phyloP scores from a whole-genome alignment of 768 basidiomycete genomes.

The Mycena olivaceomarginata region DNA sequence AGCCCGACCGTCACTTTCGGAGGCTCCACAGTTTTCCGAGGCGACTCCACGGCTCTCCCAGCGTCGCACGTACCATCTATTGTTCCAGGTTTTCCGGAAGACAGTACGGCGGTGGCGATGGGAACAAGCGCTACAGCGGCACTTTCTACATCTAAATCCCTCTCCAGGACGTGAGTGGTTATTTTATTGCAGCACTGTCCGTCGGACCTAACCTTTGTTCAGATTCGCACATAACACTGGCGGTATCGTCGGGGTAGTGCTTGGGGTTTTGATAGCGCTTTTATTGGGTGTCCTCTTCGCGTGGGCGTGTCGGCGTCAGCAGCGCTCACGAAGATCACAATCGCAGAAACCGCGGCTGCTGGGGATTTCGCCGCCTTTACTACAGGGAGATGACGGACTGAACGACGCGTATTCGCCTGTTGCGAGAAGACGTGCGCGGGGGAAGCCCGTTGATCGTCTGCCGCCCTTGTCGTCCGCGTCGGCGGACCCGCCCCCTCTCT shows the following conservation, averaged over 20 bases:
- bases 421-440: background rate
- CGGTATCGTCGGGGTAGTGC: conserved; percentile 61
- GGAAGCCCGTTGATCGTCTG: background rate
- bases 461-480: conserved; percentile 18
- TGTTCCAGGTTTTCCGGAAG: background rate
- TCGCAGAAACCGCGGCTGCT: background rate
- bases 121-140: conserved; percentile 1
- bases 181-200: background rate
- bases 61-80: conserved; percentile 12
- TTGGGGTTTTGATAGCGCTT: conserved; percentile 53
- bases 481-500: background rate
- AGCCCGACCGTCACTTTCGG: background rate
- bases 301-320: conserved; percentile 50
- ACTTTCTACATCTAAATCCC: conserved; percentile 10
- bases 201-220: background rate
- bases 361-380: conserved; percentile 33
- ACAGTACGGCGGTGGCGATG: background rate
- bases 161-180: conserved; percentile 22
- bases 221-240: conserved; percentile 62
- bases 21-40: background rate
- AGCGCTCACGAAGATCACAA: background rate
- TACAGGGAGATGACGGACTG: conserved; percentile 17
- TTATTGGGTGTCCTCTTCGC: conserved; percentile 53
- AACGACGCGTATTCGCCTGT: conserved; percentile 33
- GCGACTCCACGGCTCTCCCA: background rate